Evolutionary conservation across 495 filamentous ascomycete species (phyloP), one percentile per base, ranked within the genome.

Genomic region (Pseudomonodictys pantanalensis): DNA sequence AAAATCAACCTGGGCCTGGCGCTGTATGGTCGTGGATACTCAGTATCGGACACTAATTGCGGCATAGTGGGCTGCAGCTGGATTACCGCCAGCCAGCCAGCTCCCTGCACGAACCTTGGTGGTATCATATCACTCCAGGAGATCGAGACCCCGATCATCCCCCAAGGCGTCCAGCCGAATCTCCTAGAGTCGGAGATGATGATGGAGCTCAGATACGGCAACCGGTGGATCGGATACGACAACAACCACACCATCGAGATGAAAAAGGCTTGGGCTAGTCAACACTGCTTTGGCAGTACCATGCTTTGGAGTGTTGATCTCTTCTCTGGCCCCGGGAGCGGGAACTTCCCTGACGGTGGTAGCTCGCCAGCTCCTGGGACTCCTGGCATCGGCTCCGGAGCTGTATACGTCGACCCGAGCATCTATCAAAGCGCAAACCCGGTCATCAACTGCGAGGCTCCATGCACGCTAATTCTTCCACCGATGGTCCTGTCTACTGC

Each of bases 21-120:
- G 0, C 74, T 73, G 53, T 78, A 80, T 61, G 77, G 69, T 12
- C 63, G 73, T 1, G 58, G 43, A n/a, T 80, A 74, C 60, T 77
- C 75, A 0, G 58, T 77, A 25, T 2, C 45, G 0, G 68, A 76
- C 38, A 35, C 69, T 0, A 32, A n/a, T 7, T 80, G 77, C 59
- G 12, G 9, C 15, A 2, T 17, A 9, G 0, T 62, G 3, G 43
- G 32, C 17, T 60, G 56, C 39, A 23, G 10, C 3, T 60, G 33
- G 25, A 17, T 17, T 23, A 32, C 38, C 18, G 8, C 56, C 3
- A 53, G 48, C 20, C 12, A 20, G 22, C 8, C 23, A 25, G 15
- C 15, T 29, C 15, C 2, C 47, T 60, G 56, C 60, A 71, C 52
- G 2, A 26, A 56, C 25, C 28, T 35, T 35, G 56, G 25, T 9